phyloP scores from a whole-genome alignment of 2,329 filamentous ascomycete genomes.

The Hypoxylon sp. region DNA sequence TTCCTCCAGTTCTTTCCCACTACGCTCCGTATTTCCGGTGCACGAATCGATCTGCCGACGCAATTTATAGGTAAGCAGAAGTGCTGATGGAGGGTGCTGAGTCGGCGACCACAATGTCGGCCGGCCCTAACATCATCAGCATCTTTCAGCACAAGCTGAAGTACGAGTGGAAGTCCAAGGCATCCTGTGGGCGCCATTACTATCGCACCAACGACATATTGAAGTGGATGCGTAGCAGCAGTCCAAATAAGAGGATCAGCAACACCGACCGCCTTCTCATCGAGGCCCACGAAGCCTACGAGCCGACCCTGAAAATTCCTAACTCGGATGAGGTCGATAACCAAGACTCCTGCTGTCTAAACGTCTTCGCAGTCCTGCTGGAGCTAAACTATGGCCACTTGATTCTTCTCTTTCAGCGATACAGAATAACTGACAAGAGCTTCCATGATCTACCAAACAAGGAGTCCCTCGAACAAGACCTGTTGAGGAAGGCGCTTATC shows the following conservation, averaged over 20 bases:
- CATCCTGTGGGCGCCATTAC: constrained; percentile 21
- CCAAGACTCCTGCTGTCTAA: constrained; percentile 8
- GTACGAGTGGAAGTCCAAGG: constrained; percentile 19
- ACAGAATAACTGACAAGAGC: constrained; percentile 5
- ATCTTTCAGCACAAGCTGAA: constrained; percentile 5
- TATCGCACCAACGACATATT: constrained; percentile 14
- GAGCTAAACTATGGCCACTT: constrained; percentile 15
- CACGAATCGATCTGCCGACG: neutral
- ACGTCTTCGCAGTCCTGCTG: constrained; percentile 22
- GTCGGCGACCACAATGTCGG: neutral
- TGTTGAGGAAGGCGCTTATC: neutral
- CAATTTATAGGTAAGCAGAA: neutral
- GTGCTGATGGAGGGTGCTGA: neutral
- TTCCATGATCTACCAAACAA: constrained; percentile 2
- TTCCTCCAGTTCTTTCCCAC: neutral
- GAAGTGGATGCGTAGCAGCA: constrained; percentile 16
- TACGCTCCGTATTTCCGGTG: neutral
- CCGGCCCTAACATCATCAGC: neutral
- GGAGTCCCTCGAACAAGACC: neutral
- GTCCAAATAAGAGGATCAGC: neutral
- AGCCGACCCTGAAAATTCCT: neutral
- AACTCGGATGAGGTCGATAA: neutral
- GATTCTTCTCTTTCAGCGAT: constrained; percentile 15
- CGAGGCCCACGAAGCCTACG: constrained; percentile 3
- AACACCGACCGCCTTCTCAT: constrained; percentile 18